Evolutionary conservation across 2,329 filamentous ascomycete species (phyloP).

Genomic region (Diaporthe citriasiana): DNA sequence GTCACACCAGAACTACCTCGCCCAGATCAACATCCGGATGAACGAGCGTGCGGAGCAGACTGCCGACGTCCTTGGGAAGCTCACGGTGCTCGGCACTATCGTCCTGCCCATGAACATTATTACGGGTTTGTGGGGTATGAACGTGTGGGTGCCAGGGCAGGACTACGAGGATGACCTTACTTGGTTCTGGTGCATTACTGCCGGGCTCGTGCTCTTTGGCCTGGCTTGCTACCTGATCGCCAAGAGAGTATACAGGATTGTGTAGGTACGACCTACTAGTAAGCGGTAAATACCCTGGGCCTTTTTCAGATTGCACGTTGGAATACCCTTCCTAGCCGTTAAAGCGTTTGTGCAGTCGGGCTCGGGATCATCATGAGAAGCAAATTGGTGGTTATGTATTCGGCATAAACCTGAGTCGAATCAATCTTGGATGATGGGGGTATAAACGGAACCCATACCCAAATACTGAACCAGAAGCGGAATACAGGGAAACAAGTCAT

Average conservation of each 20-base stretch:
- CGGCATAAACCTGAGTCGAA: not conserved
- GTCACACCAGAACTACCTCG: constrained; percentile 97
- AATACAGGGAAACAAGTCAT: not conserved
- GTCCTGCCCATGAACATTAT: constrained; percentile 99
- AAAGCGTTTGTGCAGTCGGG: not conserved
- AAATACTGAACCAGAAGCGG: not conserved
- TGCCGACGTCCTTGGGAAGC: constrained; percentile 91
- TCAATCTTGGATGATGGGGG: constrained; percentile 1
- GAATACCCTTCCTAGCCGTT: not conserved
- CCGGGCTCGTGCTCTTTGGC: constrained; percentile 83
- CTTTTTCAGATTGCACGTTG: not conserved
- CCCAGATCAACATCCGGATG: constrained; percentile 99
- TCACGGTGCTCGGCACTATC: constrained; percentile 96
- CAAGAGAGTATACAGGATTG: constrained; percentile 86
- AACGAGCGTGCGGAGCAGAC: constrained; percentile 98
- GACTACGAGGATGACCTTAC: constrained; percentile 79
- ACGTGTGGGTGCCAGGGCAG: constrained; percentile 95
- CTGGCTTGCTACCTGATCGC: constrained; percentile 84
- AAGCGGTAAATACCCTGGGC: not conserved
- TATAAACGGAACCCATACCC: constrained; percentile 7
- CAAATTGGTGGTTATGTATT: not conserved
- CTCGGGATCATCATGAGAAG: not conserved
- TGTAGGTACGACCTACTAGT: constrained; percentile 58
- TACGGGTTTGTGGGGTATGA: constrained; percentile 99
- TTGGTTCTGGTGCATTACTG: constrained; percentile 84